phyloP scores from a whole-genome alignment of 2,329 filamentous ascomycete species.

The Neonectria faginata region DNA sequence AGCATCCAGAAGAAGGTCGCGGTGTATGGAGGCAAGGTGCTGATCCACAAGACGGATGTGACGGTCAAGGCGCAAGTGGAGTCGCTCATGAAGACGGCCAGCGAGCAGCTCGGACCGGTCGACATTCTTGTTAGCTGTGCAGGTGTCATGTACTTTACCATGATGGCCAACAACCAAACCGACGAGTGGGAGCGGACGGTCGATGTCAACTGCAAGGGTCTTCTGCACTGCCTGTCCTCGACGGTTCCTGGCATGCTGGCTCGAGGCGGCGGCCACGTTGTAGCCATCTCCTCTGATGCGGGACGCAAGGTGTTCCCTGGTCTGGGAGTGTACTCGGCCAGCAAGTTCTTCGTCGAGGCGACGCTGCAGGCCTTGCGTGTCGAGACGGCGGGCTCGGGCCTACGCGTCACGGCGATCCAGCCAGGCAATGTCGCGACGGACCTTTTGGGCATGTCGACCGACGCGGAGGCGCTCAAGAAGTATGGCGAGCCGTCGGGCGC shows the following conservation, averaged over 20 bases:
- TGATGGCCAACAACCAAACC: constrained; percentile 81
- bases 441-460: constrained; percentile 79
- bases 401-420: constrained; percentile 80
- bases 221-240: constrained; percentile 77
- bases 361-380: constrained; percentile 80
- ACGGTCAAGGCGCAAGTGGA: constrained; percentile 75
- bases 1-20: constrained; percentile 71
- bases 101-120: constrained; percentile 74
- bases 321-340: constrained; percentile 83
- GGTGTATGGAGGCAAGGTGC: constrained; percentile 69
- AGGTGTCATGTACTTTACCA: constrained; percentile 89
- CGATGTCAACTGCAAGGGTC: constrained; percentile 87
- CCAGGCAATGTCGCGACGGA: constrained; percentile 83
- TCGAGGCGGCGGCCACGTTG: constrained; percentile 77
- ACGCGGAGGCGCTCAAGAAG: constrained; percentile 81
- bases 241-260: constrained; percentile 78
- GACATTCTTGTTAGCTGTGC: constrained; percentile 86
- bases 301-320: constrained; percentile 86
- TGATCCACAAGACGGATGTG: constrained; percentile 78
- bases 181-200: constrained; percentile 86
- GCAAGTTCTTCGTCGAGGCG: constrained; percentile 88
- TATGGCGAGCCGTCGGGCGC: constrained; percentile 81
- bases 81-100: constrained; percentile 69
- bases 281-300: constrained; percentile 85
- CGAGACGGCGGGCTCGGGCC: constrained; percentile 79